These are phyloP conservation scores for Danielia reshetovae DNA, from an alignment of 805 yeast genomes.

Conservation along the genomic window DNA sequence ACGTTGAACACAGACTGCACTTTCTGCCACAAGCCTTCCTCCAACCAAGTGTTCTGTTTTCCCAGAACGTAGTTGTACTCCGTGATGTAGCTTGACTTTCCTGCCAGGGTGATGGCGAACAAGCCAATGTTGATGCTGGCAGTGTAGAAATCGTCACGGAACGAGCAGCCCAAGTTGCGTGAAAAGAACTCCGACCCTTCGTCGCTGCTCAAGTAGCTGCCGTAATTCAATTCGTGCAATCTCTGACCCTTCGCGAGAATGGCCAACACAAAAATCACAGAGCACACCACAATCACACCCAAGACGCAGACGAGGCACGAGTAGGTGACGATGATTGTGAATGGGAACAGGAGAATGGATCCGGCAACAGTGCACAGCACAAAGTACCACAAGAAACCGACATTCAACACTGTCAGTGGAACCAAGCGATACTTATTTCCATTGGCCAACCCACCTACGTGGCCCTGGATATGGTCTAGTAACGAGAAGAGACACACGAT, in stretches of 20 bases:
- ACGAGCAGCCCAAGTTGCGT: conserved; percentile 32
- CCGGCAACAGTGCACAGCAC: conserved; percentile 38
- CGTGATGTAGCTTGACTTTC: conserved; percentile 59
- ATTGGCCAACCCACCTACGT: conserved; percentile 56
- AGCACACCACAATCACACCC: conserved; percentile 47
- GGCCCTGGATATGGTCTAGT: conserved; percentile 56
- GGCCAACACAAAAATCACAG: conserved; percentile 53
- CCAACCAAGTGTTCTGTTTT: conserved; percentile 54
- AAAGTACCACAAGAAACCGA: conserved; percentile 34
- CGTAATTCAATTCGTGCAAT: conserved; percentile 32
- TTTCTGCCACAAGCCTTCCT: conserved; percentile 6
- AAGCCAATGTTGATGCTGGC: conserved; percentile 57
- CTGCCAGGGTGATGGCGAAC: conserved; percentile 63
- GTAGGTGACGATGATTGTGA: conserved; percentile 53
- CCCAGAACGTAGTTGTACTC: conserved; percentile 48
- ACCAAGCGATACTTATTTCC: conserved; percentile 53
- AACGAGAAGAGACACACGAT: conserved; percentile 54
- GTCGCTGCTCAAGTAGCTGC: conserved; percentile 28
- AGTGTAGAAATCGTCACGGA: conserved; percentile 64
- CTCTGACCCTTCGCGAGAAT: conserved; percentile 49
- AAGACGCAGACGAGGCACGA: conserved; percentile 63
- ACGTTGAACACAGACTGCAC: conserved; percentile 3
- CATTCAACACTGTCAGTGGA: conserved; percentile 59
- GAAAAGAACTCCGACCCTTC: conserved; percentile 19
- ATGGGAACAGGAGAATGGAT: conserved; percentile 45